Evolutionary conservation across 805 yeast genomes (phyloP).

Genomic region (Cyberlindnera galapagoensis): DNA sequence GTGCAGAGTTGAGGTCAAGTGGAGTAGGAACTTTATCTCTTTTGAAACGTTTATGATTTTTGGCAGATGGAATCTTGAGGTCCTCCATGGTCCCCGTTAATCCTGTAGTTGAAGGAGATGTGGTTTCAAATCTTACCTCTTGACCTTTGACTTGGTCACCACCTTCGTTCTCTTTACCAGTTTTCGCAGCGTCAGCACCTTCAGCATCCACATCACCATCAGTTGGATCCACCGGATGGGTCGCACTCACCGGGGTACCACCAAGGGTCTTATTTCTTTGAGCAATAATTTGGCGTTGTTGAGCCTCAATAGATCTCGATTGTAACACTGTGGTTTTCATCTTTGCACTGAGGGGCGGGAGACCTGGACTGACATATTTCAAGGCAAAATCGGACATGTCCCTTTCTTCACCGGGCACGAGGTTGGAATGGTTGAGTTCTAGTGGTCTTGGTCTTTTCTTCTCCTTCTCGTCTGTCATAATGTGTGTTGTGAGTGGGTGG

Average conservation of each 20-base stretch:
- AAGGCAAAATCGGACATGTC: conserved; percentile 22
- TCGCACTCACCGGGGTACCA: no score
- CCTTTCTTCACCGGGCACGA: conserved; percentile 6
- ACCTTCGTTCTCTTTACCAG: neutral
- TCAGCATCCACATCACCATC: conserved; percentile 2
- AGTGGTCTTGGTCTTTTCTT: conserved; percentile 26
- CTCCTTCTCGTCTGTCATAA: conserved; percentile 8
- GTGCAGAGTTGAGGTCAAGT: conserved; percentile 16
- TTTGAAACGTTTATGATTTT: conserved; percentile 20
- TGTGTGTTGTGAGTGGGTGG: no score
- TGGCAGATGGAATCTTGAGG: conserved; percentile 18
- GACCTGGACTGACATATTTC: conserved; percentile 25
- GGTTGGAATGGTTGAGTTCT: conserved; percentile 18
- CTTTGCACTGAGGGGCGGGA: conserved; percentile 23
- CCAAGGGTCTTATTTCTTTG: conserved; percentile 12
- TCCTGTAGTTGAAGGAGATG: conserved; percentile 12
- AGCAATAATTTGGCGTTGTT: conserved; percentile 24
- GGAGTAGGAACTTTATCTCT: conserved; percentile 27
- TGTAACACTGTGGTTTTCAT: conserved; percentile 23
- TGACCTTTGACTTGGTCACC: conserved; percentile 3
- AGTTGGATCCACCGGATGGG: no score
- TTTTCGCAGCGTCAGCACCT: conserved; percentile 6
- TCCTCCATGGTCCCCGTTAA: conserved; percentile 14
- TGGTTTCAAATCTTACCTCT: neutral
- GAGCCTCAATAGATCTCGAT: conserved; percentile 22